Conservation (phyloP, 2,329 filamentous ascomycete species). For the Fonsecaea pugnacius region DNA sequence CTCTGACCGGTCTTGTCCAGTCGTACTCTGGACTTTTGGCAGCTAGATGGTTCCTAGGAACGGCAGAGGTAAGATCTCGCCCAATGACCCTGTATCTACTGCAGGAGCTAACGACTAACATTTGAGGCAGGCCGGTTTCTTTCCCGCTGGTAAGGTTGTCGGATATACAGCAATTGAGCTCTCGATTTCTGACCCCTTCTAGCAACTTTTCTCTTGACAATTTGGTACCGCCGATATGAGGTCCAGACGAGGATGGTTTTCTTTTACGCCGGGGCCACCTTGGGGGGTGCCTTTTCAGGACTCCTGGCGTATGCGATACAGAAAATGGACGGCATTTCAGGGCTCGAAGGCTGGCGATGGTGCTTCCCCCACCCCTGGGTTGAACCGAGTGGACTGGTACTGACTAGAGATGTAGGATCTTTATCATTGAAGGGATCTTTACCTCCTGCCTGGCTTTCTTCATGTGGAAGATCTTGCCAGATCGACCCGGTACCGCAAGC, state of each 20-base stretch:
- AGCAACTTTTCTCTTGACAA: constrained; percentile 31
- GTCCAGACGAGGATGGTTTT: constrained; percentile 51
- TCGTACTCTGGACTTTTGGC: constrained; percentile 53
- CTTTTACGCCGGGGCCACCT: constrained; percentile 50
- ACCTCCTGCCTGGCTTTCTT: constrained; percentile 40
- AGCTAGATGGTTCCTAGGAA: constrained; percentile 52
- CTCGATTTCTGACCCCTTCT: too few species aligned
- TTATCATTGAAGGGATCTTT: constrained; percentile 54
- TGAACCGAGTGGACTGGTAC: constrained; percentile 43
- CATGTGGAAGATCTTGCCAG: too few species aligned
- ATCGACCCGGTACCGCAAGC: too few species aligned
- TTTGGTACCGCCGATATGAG: constrained; percentile 52
- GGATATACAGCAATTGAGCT: too few species aligned
- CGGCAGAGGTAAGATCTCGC: constrained; percentile 48
- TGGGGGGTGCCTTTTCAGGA: constrained; percentile 58
- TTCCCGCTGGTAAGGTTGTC: constrained; percentile 35
- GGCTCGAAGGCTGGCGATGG: constrained; percentile 51
- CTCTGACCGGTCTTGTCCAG: constrained; percentile 55
- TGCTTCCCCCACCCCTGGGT: constrained; percentile 47
- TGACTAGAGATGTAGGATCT: constrained; percentile 47
- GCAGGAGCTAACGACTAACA: neutral
- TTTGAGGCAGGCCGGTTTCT: constrained; percentile 41
- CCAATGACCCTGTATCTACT: neutral
- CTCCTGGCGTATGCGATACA: constrained; percentile 57
- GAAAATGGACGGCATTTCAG: constrained; percentile 56